These are phyloP conservation scores for Zizania palustris DNA, from an alignment of 202 grass and related monocot species.

Conservation along the genomic window DNA sequence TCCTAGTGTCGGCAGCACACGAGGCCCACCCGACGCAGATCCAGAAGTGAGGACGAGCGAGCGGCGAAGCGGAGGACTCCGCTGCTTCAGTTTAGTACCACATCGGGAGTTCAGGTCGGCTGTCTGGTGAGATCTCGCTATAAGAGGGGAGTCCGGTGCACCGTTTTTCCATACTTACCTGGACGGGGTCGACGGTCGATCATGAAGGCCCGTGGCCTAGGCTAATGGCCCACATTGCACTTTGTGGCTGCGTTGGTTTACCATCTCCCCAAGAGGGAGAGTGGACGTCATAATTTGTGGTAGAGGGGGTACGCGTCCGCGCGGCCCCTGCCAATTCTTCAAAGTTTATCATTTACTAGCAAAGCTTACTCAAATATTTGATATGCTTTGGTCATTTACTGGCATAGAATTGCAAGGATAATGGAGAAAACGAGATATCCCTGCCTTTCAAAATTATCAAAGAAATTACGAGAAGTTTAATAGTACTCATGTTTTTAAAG, in stretches of 20 bases:
- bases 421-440: too few species aligned
- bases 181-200: constrained; percentile 40
- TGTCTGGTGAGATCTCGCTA: background rate
- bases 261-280: constrained; percentile 47
- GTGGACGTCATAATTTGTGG: constrained; percentile 48
- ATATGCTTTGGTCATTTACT: too few species aligned
- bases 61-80: background rate
- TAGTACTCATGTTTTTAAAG: too few species aligned
- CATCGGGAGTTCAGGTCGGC: background rate
- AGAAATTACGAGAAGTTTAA: too few species aligned
- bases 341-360: too few species aligned
- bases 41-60: too few species aligned
- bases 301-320: constrained; percentile 43
- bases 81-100: constrained; percentile 38
- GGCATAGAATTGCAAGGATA: too few species aligned
- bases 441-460: too few species aligned
- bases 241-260: constrained; percentile 20
- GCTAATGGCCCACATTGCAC: constrained; percentile 36
- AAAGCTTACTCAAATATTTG: too few species aligned
- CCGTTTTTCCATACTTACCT: constrained; percentile 13
- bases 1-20: background rate
- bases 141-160: background rate
- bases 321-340: background rate
- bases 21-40: background rate
- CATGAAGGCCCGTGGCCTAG: constrained; percentile 20